Percentiles rank a stretch among this genome's conserved stretches.
These are phyloP conservation scores for Oemleria cerasiformis DNA, from an alignment of 306 rosid species.

Conservation along the genomic window DNA sequence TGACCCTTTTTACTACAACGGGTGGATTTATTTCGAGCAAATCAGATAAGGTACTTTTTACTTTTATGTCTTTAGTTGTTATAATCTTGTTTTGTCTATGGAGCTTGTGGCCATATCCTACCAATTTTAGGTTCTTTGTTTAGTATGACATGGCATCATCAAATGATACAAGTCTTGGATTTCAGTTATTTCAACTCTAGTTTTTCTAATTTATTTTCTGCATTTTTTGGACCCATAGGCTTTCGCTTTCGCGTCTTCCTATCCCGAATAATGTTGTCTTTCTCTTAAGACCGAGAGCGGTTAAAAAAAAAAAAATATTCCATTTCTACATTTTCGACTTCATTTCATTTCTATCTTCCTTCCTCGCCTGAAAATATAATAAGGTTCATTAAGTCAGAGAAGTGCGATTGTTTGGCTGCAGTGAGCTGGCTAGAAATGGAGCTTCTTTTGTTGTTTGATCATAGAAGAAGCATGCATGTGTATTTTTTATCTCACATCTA, in stretches of 20 bases:
- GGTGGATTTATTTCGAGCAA: constrained; percentile 30
- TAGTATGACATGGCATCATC: too few relatives aligned
- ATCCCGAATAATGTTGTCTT: too few relatives aligned
- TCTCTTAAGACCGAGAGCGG: too few relatives aligned
- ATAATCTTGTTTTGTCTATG: neutral
- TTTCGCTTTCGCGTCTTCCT: too few relatives aligned
- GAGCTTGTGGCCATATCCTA: constrained; percentile 1
- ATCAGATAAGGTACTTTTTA: constrained; percentile 55
- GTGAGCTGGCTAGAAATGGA: neutral
- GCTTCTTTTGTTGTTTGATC: neutral
- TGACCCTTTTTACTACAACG: constrained; percentile 35
- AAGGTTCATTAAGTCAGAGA: neutral
- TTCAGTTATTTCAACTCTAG: too few relatives aligned
- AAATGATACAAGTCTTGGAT: too few relatives aligned
- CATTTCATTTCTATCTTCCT: neutral
- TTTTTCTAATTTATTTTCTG: too few relatives aligned
- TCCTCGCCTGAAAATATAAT: neutral
- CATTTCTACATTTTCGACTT: too few relatives aligned
- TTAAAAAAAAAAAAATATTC: too few relatives aligned
- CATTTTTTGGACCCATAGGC: too few relatives aligned
- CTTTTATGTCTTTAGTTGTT: neutral
- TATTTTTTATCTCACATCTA: neutral
- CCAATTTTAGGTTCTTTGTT: neutral
- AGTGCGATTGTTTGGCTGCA: neutral
- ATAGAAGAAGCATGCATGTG: neutral